Evolutionary conservation across 2,329 filamentous ascomycete species (phyloP).

Genomic region (Diaporthe sp.): DNA sequence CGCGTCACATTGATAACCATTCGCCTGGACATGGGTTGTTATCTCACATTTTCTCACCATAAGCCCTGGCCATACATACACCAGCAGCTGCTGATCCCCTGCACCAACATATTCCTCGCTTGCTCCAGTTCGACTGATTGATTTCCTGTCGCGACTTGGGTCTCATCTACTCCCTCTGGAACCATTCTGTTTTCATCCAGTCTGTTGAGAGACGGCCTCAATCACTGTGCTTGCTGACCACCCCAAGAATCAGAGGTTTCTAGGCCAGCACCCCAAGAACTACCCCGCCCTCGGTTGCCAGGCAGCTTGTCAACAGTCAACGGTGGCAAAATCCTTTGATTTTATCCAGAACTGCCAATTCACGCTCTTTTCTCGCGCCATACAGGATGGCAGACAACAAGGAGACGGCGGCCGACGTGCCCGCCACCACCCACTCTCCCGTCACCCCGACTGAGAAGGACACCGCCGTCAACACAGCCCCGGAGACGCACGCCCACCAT

Average conservation of each 20-base stretch:
- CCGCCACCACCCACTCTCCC: not conserved
- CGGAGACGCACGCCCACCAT: not conserved
- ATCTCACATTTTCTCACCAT: conserved; percentile 4
- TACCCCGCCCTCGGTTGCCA: conserved; percentile 26
- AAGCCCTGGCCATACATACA: not conserved
- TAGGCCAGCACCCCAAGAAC: not conserved
- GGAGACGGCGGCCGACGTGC: conserved; percentile 30
- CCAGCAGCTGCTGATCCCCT: not conserved
- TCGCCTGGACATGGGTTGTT: conserved; percentile 9
- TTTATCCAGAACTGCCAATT: not conserved
- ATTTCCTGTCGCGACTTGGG: not conserved
- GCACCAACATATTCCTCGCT: not conserved
- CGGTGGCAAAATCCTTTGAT: not conserved
- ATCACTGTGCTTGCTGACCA: not conserved
- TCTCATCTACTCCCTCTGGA: not conserved
- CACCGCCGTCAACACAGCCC: not conserved
- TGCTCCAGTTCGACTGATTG: conserved; percentile 9
- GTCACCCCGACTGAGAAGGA: conserved; percentile 9
- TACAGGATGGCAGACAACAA: conserved; percentile 35
- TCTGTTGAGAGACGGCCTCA: not conserved
- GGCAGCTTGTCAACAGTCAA: conserved; percentile 22
- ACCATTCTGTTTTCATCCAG: not conserved
- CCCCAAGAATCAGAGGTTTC: not conserved
- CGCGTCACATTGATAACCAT: conserved; percentile 3
- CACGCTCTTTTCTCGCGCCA: not conserved